These are phyloP conservation scores for Xenosphaeropsis pyriputrescens DNA, from an alignment of 2,329 filamentous ascomycete species.

Conservation along the genomic window DNA sequence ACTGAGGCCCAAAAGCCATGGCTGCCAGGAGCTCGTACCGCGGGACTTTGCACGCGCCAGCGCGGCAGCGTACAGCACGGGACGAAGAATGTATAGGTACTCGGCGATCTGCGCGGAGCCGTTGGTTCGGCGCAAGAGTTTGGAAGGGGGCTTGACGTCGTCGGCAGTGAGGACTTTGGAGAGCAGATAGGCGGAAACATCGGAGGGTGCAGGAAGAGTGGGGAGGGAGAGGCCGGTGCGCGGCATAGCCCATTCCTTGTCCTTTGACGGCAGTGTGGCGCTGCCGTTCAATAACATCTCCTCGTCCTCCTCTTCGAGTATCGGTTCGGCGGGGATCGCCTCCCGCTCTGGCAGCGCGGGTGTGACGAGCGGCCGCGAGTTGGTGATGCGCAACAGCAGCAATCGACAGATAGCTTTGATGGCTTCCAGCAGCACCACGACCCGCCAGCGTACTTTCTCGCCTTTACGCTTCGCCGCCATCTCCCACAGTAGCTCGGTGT, in stretches of 20 bases:
- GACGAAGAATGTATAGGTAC: conserved; percentile 80
- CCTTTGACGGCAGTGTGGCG: conserved; percentile 11
- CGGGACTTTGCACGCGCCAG: conserved; percentile 44
- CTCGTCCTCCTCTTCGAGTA: conserved; percentile 33
- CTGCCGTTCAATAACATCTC: conserved; percentile 20
- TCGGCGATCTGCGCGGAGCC: conserved; percentile 67
- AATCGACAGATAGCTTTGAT: conserved; percentile 78
- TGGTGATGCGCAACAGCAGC: conserved; percentile 67
- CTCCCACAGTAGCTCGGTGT: conserved; percentile 92
- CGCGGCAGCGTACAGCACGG: conserved; percentile 72
- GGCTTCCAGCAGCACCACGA: conserved; percentile 71
- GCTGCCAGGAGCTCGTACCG: conserved; percentile 66
- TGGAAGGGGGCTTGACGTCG: conserved; percentile 85
- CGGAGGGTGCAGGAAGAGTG: conserved; percentile 62
- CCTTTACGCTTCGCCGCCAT: conserved; percentile 86
- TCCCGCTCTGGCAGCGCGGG: conserved; percentile 81
- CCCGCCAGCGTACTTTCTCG: conserved; percentile 73
- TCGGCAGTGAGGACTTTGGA: conserved; percentile 87
- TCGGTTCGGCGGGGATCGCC: conserved; percentile 43
- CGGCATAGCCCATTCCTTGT: conserved; percentile 77
- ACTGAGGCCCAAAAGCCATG: conserved; percentile 76
- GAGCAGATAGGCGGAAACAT: conserved; percentile 78
- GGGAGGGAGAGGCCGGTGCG: conserved; percentile 78
- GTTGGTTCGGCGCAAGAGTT: conserved; percentile 69
- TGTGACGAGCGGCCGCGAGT: conserved; percentile 66